Evolutionary conservation across 2,329 filamentous ascomycete species (phyloP).

Genomic region (Aschersonia sp.): DNA sequence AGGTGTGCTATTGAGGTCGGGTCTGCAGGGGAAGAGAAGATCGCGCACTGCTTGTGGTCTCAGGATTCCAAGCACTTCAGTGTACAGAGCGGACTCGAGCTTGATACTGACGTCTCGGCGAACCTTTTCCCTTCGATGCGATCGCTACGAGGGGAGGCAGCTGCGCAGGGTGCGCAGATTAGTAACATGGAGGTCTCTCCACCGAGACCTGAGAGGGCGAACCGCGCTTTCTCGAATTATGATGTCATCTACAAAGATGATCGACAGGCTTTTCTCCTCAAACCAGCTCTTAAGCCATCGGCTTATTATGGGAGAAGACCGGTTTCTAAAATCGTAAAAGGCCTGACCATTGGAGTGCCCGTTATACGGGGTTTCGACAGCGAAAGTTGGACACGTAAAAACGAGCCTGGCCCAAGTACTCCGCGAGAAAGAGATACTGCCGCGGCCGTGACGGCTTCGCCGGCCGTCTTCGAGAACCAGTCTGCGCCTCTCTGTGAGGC

Average conservation of each 20-base stretch:
- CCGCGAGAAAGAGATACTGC: neutral
- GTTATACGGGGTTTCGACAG: slow-evolving; percentile 85
- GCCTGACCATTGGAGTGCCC: slow-evolving; percentile 65
- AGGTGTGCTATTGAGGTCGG: slow-evolving; percentile 84
- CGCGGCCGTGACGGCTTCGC: neutral
- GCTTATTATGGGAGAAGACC: slow-evolving; percentile 72
- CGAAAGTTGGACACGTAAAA: slow-evolving; percentile 57
- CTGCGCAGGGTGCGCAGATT: slow-evolving; percentile 35
- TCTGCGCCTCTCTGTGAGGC: slow-evolving; percentile 28
- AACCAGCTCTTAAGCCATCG: slow-evolving; percentile 73
- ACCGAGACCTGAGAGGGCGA: slow-evolving; percentile 25
- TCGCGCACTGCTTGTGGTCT: slow-evolving; percentile 72
- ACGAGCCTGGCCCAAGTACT: slow-evolving; percentile 19
- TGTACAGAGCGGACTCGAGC: slow-evolving; percentile 5
- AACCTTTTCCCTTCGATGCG: slow-evolving; percentile 45
- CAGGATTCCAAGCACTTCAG: slow-evolving; percentile 23
- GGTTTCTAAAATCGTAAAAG: slow-evolving; percentile 71
- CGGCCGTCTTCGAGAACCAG: neutral
- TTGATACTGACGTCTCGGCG: slow-evolving; percentile 29
- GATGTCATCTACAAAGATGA: slow-evolving; percentile 69
- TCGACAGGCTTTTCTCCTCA: slow-evolving; percentile 66
- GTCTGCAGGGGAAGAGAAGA: slow-evolving; percentile 78
- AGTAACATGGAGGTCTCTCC: slow-evolving; percentile 14
- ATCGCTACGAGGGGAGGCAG: slow-evolving; percentile 44
- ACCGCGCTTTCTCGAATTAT: slow-evolving; percentile 53